Base-by-base conservation (phyloP, 1,284 basidiomycete species). In the Rhodotorula sp. region DNA sequence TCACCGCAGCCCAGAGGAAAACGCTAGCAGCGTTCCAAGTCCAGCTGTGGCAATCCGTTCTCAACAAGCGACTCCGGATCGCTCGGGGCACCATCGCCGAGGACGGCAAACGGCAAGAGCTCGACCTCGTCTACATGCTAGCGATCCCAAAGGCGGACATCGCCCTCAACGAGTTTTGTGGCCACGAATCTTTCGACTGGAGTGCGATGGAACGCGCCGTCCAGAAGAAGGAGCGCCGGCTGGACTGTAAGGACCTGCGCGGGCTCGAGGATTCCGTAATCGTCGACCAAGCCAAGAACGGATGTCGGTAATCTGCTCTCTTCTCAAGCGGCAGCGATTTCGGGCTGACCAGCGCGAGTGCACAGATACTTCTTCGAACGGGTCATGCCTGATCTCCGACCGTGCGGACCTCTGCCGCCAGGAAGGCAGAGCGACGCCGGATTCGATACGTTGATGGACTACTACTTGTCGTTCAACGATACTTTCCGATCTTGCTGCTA, bases 271-370 rank as follows among this genome's bases (percentile, higher is more conserved):
- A 90, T 73, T 85, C 87, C 33, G 81, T 91, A 30, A 82, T 93
- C 46, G 78, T 90, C 88, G 76, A 91, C 89, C 3, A 83, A 87
- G 72, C 83, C 88, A 77, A 87, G 86, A 70, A 81, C 82, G 48
- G 46, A 15, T 68, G 89, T 89, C 78, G 76, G 87, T 84, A 60
- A 64, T 63, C 33, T 54, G 59, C 45, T 26, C 54, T 33, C 42
- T 60, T 30, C 29, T 29, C 44, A 26, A 45, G 37, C 4, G 37
- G 37, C 37, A 42, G 12, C 42, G 42, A 26, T 20, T 37, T 24
- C 6, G 37, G 55, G 30, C 29, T 42, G 30, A 18, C 18, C 20
- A 14, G 22, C 22, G 37, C 33, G 37, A 12, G 37, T 42, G 10
- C 14, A 20, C 46, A 53, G 63, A 18, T 67, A 62, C 42, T 58